These are phyloP conservation scores for Exophiala dermatitidis DNA, from an alignment of 2,329 filamentous ascomycete species.

Conservation along the genomic window DNA sequence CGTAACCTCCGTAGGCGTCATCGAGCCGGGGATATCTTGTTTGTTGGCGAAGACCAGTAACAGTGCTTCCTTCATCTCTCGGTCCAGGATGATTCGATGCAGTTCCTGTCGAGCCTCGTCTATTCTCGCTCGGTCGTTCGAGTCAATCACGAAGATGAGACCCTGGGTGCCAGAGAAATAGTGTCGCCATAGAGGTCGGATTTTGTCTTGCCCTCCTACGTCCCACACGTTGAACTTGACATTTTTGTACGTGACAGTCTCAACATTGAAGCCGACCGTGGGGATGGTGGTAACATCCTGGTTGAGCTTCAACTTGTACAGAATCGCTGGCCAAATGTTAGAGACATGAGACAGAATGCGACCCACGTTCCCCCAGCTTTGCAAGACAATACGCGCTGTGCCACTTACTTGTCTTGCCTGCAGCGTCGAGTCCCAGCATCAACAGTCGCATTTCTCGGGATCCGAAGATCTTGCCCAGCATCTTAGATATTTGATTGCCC, in stretches of 20 bases:
- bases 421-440: conserved; percentile 96
- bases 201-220: conserved; percentile 98
- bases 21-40: conserved; percentile 81
- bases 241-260: conserved; percentile 98
- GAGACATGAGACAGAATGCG: background rate
- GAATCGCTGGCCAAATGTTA: conserved; percentile 53
- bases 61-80: conserved; percentile 93
- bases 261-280: conserved; percentile 98
- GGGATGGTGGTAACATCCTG: conserved; percentile 98
- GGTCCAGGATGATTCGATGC: conserved; percentile 94
- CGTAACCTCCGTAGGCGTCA: conserved; percentile 73
- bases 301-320: conserved; percentile 98
- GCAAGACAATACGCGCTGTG: background rate
- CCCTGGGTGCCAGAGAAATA: conserved; percentile 96
- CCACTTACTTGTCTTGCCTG: conserved; percentile 77
- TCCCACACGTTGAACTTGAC: conserved; percentile 99
- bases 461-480: conserved; percentile 98
- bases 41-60: conserved; percentile 98
- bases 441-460: conserved; percentile 98
- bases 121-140: conserved; percentile 81
- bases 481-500: conserved; percentile 89
- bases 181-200: conserved; percentile 91
- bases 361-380: background rate
- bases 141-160: conserved; percentile 97
- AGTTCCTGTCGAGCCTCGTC: conserved; percentile 89